Conservation (phyloP, 2,329 filamentous ascomycete species). For the Aspergillus sojae region DNA sequence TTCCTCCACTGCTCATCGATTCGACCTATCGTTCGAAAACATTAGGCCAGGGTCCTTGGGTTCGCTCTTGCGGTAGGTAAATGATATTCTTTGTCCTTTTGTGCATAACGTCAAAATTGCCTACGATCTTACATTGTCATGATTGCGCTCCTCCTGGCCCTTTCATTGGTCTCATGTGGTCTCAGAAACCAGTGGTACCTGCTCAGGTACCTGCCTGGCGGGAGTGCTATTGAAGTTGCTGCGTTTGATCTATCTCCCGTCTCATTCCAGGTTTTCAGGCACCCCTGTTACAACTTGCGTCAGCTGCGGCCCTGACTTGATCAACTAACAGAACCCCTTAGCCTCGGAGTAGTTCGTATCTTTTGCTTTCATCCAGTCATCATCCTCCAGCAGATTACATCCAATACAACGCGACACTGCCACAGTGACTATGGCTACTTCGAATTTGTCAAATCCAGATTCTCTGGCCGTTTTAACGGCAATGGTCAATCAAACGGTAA, state of each 20-base stretch:
- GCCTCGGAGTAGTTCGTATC: not conserved
- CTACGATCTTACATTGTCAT: not conserved
- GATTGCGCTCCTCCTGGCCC: not conserved
- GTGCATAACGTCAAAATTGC: not conserved
- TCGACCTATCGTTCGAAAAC: not conserved
- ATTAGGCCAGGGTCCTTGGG: not conserved
- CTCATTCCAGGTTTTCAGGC: not conserved
- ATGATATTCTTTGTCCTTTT: not conserved
- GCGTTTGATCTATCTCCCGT: slow-evolving; percentile 1
- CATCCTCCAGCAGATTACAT: not conserved
- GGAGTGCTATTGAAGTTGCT: not conserved
- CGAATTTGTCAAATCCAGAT: slow-evolving; percentile 32
- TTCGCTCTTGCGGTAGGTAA: not conserved
- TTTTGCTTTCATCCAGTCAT: not conserved
- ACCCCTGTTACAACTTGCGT: not conserved
- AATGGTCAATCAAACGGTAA: slow-evolving; percentile 42
- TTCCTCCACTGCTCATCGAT: slow-evolving; percentile 3
- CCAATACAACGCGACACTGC: not conserved
- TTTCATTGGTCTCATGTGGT: not conserved
- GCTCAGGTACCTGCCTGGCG: not conserved
- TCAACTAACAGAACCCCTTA: not conserved
- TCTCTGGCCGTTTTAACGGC: slow-evolving; percentile 40
- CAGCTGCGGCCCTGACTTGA: not conserved
- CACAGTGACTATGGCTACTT: slow-evolving; percentile 22
- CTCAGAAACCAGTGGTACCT: not conserved